These are phyloP conservation scores for Coniochaeta sp. DNA, from an alignment of 2,329 filamentous ascomycete genomes.

Conservation along the genomic window DNA sequence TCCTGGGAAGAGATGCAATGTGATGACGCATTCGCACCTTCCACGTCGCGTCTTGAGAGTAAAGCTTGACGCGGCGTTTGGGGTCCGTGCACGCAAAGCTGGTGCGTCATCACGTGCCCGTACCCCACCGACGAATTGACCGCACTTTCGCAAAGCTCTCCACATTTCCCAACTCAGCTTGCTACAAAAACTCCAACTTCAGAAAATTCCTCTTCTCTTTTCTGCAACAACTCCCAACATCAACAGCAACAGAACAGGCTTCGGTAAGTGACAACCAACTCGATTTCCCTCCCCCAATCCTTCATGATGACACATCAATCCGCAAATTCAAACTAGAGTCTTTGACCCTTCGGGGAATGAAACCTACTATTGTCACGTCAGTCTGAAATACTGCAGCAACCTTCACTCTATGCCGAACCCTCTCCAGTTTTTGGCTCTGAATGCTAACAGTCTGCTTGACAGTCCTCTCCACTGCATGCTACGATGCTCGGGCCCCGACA, in stretches of 20 bases:
- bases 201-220: slow-evolving; percentile 14
- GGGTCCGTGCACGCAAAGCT: neutral
- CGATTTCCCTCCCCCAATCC: slow-evolving; percentile 6
- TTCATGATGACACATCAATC: slow-evolving; percentile 73
- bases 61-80: neutral
- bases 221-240: slow-evolving; percentile 9
- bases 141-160: slow-evolving; percentile 6
- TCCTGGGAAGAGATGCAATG: too few relatives aligned
- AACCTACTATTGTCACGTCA: slow-evolving; percentile 84
- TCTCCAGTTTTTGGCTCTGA: neutral
- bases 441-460: slow-evolving; percentile 4
- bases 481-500: neutral
- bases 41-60: neutral
- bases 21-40: neutral
- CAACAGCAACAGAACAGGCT: slow-evolving; percentile 6
- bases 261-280: slow-evolving; percentile 15
- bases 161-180: slow-evolving; percentile 10
- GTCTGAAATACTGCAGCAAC: slow-evolving; percentile 55
- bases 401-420: slow-evolving; percentile 9
- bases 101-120: neutral
- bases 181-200: slow-evolving; percentile 18
- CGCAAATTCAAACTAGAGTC: slow-evolving; percentile 94
- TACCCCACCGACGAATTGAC: neutral
- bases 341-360: slow-evolving; percentile 79
- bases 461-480: neutral